Base-by-base conservation (phyloP, 129 eudicot genomes). In the Helichrysum umbraculigerum region DNA sequence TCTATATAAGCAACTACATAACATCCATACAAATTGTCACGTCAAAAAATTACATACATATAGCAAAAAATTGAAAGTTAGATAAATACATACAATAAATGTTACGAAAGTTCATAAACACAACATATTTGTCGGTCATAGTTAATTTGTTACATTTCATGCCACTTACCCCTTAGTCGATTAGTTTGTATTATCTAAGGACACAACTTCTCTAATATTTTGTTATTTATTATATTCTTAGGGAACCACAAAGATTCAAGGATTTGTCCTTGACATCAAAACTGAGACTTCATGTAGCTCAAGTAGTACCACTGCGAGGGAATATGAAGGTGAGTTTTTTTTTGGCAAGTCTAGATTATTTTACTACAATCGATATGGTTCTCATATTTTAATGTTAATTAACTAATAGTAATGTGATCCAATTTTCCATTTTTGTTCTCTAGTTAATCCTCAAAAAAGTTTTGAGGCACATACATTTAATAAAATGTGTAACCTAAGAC, bases 401-500 rank as follows among this genome's bases (percentile, higher is more conserved):
- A 25, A 33, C 32, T 54, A 25, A 35, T 37, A 35, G 72, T 15
- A 20, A 42, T 66, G n/a, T 64, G 81, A 63, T 20, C 21, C 28
- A 9, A 7, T 74, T 19, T 51, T 4, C 12, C 15, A 4, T 19
- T 15, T 41, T 2, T 19, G 30, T 66, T 34, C 54, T 29, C 33
- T 62, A 15, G 44, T 52, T 22, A 19, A 0, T 17, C 16, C 34
- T 51, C 4, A 30, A 58, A 72, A 58, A 7, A 52, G 77, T 32
- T 58, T 35, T 58, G 47, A 56, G 50, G 14, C 85, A 19, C 50
- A 30, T 54, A 63, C 75, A 12, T 82, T 82, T 64, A 47, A 75
- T 1, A 71, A 59, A 39, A 81, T 76, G 85, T 12, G 51, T 28
- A 22, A 76, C n/a, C 65, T 76, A 66, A 72, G 50, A 67, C 9